Evolutionary conservation across 495 filamentous ascomycete species (phyloP), one percentile per base, ranked within the genome.

Genomic region (Lasiosphaeriaceae sp.): DNA sequence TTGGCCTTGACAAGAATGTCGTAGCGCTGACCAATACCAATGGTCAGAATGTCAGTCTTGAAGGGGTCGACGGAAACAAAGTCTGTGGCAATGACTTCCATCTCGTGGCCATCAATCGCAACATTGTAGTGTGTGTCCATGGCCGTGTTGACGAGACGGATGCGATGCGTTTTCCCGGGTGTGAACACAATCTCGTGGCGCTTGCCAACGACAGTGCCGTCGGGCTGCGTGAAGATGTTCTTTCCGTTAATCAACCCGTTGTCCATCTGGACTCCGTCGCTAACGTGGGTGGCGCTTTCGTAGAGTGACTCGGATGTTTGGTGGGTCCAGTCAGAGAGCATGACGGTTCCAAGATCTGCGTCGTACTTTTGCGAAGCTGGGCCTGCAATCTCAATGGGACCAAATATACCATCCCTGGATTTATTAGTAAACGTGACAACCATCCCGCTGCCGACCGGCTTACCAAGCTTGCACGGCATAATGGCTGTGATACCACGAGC

Each of bases 11-110:
- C 75, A 48, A 87, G 78, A 19, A 89, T 69, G 56, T 88, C 80
- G 66, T 86, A 86, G 21, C 87, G 77, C 66, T 89, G 84, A 3
- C 83, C 86, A 59, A 88, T 83, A 21, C 65, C 80, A 45, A 90
- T 73, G 21, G 70, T 65, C 17, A 87, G 57, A 7, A 81, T 59
- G 4, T 74, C 70, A 53, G 80, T 54, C 20, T 29, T 52, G 34
- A 76, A 80, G 1, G 81, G 79, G 26, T 66, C 54, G 57, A 85
- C 70, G 12, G 78, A 72, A 3, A 79, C 75, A 22, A 74, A 73
- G 57, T 82, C 78, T 35, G 54, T 69, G 3, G 66, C 68, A 41
- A 81, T 75, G 17, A 83, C 73, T 12, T 70, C 75, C 56, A 83
- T 48, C 4, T 62, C 67, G 55, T 84, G 80, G 16, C 66, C 69